Base-by-base conservation (phyloP, 1,139 yeast genomes). In the Taphrina betulina region DNA sequence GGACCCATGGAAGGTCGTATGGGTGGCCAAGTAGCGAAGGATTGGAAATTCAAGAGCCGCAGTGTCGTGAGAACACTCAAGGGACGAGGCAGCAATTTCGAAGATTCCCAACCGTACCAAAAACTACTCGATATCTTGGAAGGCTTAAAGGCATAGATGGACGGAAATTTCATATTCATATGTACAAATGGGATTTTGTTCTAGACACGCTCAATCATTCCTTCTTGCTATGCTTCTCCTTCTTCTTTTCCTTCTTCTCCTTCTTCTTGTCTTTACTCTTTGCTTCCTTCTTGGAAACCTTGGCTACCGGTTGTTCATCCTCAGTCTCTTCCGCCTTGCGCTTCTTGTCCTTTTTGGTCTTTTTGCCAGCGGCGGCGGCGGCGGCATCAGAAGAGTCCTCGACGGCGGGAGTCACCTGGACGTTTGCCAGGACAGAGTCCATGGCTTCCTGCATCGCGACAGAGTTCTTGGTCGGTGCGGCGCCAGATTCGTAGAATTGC, bases 361-460 rank as follows among this genome's bases (percentile, higher is more conserved):
- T 61, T 31, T 57, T 60, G 71, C 73, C 72, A 48, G 75, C 72
- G 74, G 74, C 74, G 57, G 58, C 74, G 74, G 69, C 69, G 10
- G 3, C 61, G 67, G 73, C 68, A n/a, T n/a, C n/a, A n/a, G n/a
- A n/a, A 68, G 65, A 77, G 75, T 76, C 80, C 65, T 75, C 80
- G 69, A 74, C 78, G 73, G 73, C 68, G 68, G 71, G 69, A 70
- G 72, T 59, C 65, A 63, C 67, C 43, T 67, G 61, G 59, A 82
- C 83, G 60, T 74, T 74, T 44, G 69, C 68, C n/a, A 72, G 68
- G 5, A 72, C 73, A 68, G 85, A 78, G 60, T 85, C 83, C 74
- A 89, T 79, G 61, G 96, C 96, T 72, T 85, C 87, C 70, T 84
- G 80, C 75, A 92, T 86, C 63, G 98, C 98, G 65, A 88, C 95